A percentile compares a stretch with the other conserved stretches of the same genome.
These are phyloP conservation scores for Musa balbisiana DNA, from an alignment of 202 grass and related monocot species.

Conservation along the genomic window DNA sequence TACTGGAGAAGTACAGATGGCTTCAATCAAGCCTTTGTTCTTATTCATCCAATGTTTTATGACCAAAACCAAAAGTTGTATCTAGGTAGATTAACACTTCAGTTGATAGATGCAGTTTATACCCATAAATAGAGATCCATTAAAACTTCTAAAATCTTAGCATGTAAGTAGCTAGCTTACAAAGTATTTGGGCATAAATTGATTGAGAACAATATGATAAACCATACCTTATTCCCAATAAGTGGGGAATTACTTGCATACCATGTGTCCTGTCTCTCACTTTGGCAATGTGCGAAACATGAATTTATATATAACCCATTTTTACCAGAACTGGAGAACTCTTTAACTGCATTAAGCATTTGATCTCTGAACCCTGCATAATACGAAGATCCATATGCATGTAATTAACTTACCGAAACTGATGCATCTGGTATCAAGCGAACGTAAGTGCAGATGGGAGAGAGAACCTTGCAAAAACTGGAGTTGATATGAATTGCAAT, in stretches of 20 bases:
- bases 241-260: slow-evolving; percentile 47
- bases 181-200: too few relatives aligned
- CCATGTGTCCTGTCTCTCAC: slow-evolving; percentile 50
- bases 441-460: neutral
- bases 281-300: slow-evolving; percentile 77
- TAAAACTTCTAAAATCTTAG: too few relatives aligned
- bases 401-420: neutral
- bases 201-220: too few relatives aligned
- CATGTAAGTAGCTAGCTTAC: too few relatives aligned
- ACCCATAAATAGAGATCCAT: too few relatives aligned
- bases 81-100: too few relatives aligned
- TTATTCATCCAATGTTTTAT: too few relatives aligned
- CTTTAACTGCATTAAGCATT: slow-evolving; percentile 40
- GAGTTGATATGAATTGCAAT: slow-evolving; percentile 52
- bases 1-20: too few relatives aligned
- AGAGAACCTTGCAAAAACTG: slow-evolving; percentile 68
- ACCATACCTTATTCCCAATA: slow-evolving; percentile 56
- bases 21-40: too few relatives aligned
- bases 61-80: too few relatives aligned
- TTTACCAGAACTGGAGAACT: slow-evolving; percentile 27
- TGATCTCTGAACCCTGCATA: slow-evolving; percentile 49
- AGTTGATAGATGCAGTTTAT: too few relatives aligned
- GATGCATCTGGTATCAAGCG: neutral
- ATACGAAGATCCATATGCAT: neutral
- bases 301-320: slow-evolving; percentile 80